These are phyloP conservation scores for Leccinellum rugosiceps DNA, from an alignment of 768 basidiomycete genomes.

Conservation along the genomic window DNA sequence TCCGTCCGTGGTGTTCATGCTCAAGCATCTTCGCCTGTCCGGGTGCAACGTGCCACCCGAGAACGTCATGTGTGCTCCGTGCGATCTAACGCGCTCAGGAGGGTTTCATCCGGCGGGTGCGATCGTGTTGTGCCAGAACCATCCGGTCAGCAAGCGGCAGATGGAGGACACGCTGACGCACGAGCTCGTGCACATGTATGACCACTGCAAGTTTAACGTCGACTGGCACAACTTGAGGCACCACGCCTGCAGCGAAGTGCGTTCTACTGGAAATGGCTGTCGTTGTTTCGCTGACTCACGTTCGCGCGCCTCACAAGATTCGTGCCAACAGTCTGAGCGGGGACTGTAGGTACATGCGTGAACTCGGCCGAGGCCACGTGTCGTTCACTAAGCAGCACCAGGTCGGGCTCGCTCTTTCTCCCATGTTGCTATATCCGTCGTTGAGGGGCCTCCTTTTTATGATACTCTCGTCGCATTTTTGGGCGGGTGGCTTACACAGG, in stretches of 20 bases:
- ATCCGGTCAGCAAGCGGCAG: slow-evolving; percentile 76
- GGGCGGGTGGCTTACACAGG: slow-evolving; percentile 40
- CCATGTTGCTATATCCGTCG: slow-evolving; percentile 8
- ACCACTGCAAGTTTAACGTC: slow-evolving; percentile 92
- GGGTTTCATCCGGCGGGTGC: slow-evolving; percentile 83
- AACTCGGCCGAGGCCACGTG: slow-evolving; percentile 72
- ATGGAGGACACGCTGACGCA: slow-evolving; percentile 94
- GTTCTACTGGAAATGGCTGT: slow-evolving; percentile 20
- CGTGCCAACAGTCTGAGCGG: slow-evolving; percentile 92
- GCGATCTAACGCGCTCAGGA: slow-evolving; percentile 69
- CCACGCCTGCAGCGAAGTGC: slow-evolving; percentile 95
- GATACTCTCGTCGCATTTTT: slow-evolving; percentile 1
- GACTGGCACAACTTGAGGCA: slow-evolving; percentile 89
- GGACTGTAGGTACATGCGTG: slow-evolving; percentile 85
- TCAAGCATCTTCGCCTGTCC: slow-evolving; percentile 78
- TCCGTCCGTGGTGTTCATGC: slow-evolving; percentile 85
- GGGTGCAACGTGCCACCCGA: slow-evolving; percentile 68
- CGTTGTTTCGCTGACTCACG: background rate
- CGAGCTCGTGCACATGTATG: slow-evolving; percentile 93
- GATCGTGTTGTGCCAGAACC: slow-evolving; percentile 82
- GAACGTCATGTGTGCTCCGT: slow-evolving; percentile 83
- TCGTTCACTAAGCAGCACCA: slow-evolving; percentile 93
- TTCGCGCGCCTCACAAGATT: slow-evolving; percentile 56
- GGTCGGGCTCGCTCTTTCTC: slow-evolving; percentile 40
- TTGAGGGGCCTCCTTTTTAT: slow-evolving; percentile 7